These are phyloP conservation scores for Chytridium lagenaria DNA, from an alignment of 371 early-diverging fungal species.

Conservation along the genomic window DNA sequence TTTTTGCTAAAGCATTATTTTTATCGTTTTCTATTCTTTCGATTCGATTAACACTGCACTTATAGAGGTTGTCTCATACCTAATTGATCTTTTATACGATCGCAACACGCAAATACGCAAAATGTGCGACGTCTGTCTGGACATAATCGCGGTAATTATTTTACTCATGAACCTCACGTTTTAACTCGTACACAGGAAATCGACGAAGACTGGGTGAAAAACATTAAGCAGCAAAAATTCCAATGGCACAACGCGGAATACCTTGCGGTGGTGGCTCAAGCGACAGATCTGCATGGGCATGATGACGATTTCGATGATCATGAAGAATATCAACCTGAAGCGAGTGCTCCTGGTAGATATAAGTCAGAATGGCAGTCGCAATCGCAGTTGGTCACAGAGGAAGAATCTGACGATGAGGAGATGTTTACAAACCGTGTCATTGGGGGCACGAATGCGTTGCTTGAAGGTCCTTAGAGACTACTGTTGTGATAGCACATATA, in stretches of 20 bases:
- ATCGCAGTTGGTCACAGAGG: background rate
- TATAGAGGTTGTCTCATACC: constrained; percentile 54
- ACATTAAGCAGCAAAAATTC: constrained; percentile 59
- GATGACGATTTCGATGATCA: constrained; percentile 3
- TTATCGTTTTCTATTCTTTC: too few relatives aligned
- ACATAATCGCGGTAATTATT: constrained; percentile 55
- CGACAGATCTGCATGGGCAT: constrained; percentile 22
- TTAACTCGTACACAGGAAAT: constrained; percentile 46
- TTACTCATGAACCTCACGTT: background rate
- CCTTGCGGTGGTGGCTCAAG: constrained; percentile 46
- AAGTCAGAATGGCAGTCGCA: background rate
- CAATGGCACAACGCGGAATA: constrained; percentile 64
- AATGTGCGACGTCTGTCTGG: constrained; percentile 59
- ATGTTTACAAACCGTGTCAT: constrained; percentile 34
- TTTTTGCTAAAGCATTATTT: background rate
- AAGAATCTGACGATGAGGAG: constrained; percentile 7
- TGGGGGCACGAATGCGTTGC: constrained; percentile 47
- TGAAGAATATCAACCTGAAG: background rate
- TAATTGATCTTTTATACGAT: constrained; percentile 63
- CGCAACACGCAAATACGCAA: constrained; percentile 56
- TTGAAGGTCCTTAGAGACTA: constrained; percentile 41
- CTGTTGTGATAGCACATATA: constrained; percentile 7
- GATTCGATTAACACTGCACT: too few relatives aligned
- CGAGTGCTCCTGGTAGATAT: background rate
- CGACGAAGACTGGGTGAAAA: constrained; percentile 53